Evolutionary conservation across 2,329 filamentous ascomycete genomes (phyloP), one percentile per base, ranked within the genome.

Genomic region (Aspergillus quadrilineatus): DNA sequence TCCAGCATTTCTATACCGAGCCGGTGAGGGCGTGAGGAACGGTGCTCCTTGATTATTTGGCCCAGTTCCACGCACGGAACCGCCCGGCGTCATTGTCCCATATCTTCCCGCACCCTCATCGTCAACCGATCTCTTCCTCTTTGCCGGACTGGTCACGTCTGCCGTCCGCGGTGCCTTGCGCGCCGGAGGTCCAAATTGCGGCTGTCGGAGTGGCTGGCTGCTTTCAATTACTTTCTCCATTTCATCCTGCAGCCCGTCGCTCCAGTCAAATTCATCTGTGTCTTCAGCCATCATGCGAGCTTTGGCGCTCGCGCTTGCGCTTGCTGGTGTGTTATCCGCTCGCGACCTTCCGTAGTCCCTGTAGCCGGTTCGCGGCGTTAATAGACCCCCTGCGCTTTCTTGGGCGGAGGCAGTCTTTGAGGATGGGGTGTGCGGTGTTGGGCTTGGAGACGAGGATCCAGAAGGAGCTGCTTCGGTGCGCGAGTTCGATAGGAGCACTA

Each of bases 401-500:
- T 14, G 46, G 7, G 28, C 29, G 12, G 54, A 44, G 14, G 30
- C 29, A 6, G 39, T 42, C 26, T 28, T 42, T 4, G 49, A 32
- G 64, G 61, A 60, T 8, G 67, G 71, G 17, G 69, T 68, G 48
- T 65, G 65, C 2, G 65, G 60, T 8, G 62, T 50, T 26, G 55
- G 17, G 14, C 8, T 22, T 36, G 30, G 15, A 14, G 22, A 43
- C 6, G 39, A 29, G 29, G 29, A n/a, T 6, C 12, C 32, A 5
- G 74, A 43, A 7, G 39, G 6, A 9, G 8, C 9, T 3, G 74
- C 69, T 62, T 84, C 82, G 2, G 75, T 78, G 51, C 74, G 71
- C 26, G 79, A 77, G 60, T 82, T 82, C 59, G 72, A 77, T 58
- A 82, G 65, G 5, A 84, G 69, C 22, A 77, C 76, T 9, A 69